Evolutionary conservation across 2,329 filamentous ascomycete genomes (phyloP).

Genomic region (Monosporascus cannonballus): DNA sequence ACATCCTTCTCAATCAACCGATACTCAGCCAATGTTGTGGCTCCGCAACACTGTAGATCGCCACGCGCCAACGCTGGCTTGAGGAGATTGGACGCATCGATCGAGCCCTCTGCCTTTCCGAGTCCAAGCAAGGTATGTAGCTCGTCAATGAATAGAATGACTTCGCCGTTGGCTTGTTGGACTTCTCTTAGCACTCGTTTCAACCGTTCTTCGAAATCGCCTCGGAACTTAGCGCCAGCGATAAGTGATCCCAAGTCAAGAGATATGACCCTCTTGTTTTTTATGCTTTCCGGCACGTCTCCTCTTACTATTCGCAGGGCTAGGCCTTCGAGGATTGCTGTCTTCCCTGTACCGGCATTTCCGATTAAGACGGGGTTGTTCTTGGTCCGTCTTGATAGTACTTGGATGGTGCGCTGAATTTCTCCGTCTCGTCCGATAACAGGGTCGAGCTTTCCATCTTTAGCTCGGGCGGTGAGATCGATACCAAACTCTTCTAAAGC

Average conservation of each 20-base stretch:
- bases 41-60: constrained; percentile 90
- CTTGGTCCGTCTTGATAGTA: constrained; percentile 86
- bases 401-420: constrained; percentile 90
- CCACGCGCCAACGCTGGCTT: constrained; percentile 92
- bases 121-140: constrained; percentile 85
- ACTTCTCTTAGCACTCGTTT: constrained; percentile 91
- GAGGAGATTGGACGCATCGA: constrained; percentile 90
- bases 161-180: constrained; percentile 77
- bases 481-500: constrained; percentile 88
- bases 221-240: constrained; percentile 89
- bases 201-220: constrained; percentile 91
- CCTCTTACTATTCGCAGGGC: constrained; percentile 85
- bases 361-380: constrained; percentile 96
- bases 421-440: constrained; percentile 90
- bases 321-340: constrained; percentile 84
- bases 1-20: constrained; percentile 93
- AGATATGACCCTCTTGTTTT: constrained; percentile 84
- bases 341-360: constrained; percentile 86
- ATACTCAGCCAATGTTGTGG: constrained; percentile 90
- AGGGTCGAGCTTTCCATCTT: constrained; percentile 85
- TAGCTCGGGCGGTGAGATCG: constrained; percentile 80
- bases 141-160: constrained; percentile 95
- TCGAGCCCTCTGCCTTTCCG: constrained; percentile 92
- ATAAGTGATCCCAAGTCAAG: constrained; percentile 89
- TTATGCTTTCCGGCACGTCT: constrained; percentile 92